phyloP scores from a whole-genome alignment of 371 early-diverging fungal species.

The Phascolomyces articulosus region DNA sequence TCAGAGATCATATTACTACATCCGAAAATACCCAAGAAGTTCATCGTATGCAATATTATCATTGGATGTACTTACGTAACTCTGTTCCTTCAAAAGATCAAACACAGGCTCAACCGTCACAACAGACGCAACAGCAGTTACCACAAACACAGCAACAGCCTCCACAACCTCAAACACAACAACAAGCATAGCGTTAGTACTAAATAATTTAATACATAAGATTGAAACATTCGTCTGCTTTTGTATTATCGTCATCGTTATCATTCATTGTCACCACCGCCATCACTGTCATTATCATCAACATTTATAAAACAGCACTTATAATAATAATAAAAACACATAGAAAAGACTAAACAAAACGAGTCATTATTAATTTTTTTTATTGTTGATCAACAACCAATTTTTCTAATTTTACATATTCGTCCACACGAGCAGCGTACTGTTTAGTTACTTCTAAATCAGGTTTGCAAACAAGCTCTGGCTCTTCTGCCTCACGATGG shows the following conservation, averaged over 20 bases:
- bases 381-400: conserved; percentile 13
- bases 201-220: neutral
- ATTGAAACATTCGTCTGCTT: too few species aligned
- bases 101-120: conserved; percentile 10
- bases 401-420: conserved; percentile 14
- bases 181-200: neutral
- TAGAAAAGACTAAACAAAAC: neutral
- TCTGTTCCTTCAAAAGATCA: conserved; percentile 26
- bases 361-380: neutral
- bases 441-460: conserved; percentile 19
- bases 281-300: too few species aligned
- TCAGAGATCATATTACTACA: conserved; percentile 76
- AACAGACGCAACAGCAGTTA: conserved; percentile 7
- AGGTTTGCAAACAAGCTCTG: conserved; percentile 35
- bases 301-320: neutral
- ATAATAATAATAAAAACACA: neutral
- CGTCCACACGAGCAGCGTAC: conserved; percentile 12
- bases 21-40: conserved; percentile 77
- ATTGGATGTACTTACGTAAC: conserved; percentile 78
- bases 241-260: too few species aligned
- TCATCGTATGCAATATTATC: conserved; percentile 86
- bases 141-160: neutral
- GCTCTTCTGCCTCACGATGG: conserved; percentile 12
- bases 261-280: too few species aligned
- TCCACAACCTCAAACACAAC: conserved; percentile 2